phyloP scores from a whole-genome alignment of 441 rosid species.

The Eruca vesicaria region DNA sequence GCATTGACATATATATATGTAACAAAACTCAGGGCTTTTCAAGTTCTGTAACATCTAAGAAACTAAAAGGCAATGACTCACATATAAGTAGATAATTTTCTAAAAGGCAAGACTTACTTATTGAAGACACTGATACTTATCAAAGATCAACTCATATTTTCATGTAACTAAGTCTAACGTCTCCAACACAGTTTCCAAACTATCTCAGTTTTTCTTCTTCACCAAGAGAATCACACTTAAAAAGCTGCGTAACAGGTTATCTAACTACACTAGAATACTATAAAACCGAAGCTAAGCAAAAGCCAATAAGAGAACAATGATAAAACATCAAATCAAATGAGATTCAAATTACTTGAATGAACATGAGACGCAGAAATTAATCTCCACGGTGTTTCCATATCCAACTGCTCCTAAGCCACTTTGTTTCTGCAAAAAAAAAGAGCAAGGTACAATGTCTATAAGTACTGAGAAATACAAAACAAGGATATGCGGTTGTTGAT shows the following conservation, averaged over 20 bases:
- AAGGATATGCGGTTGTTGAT: too few relatives aligned
- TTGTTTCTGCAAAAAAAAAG: conserved; percentile 46
- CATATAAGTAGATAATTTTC: neutral
- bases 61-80: neutral
- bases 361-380: conserved; percentile 81
- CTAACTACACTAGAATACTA: neutral
- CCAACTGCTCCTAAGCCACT: conserved; percentile 46
- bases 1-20: neutral
- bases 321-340: neutral
- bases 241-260: neutral
- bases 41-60: neutral
- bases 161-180: too few relatives aligned
- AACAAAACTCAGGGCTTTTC: neutral
- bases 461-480: too few relatives aligned
- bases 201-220: neutral
- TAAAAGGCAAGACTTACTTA: too few relatives aligned
- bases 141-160: too few relatives aligned
- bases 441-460: too few relatives aligned
- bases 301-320: neutral
- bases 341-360: conserved; percentile 51
- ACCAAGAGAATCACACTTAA: neutral
- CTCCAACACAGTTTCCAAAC: neutral
- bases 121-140: too few relatives aligned
- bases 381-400: conserved; percentile 62
- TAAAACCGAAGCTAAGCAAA: neutral